Percentiles rank a stretch among this genome's conserved stretches.
phyloP scores from a whole-genome alignment of 192 early-diverging fungal species.

The Diversispora eburnea region DNA sequence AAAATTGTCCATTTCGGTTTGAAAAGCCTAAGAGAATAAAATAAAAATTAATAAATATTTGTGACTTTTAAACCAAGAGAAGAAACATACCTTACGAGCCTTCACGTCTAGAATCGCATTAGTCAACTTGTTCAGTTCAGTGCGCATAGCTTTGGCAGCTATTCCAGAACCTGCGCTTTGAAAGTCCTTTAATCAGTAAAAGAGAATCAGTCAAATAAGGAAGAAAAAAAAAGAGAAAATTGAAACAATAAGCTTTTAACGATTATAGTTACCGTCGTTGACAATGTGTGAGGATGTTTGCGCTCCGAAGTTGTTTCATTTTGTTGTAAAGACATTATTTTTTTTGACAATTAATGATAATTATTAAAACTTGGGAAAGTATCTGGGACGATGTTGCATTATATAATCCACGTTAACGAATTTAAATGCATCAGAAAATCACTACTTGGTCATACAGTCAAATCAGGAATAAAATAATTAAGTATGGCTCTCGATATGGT shows the following conservation, averaged over 20 bases:
- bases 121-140: slow-evolving; percentile 66
- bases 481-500: too few species aligned
- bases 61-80: too few species aligned
- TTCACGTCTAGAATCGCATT: slow-evolving; percentile 53
- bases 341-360: too few species aligned
- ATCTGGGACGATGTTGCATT: too few species aligned
- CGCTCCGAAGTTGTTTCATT: neutral
- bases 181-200: slow-evolving; percentile 44
- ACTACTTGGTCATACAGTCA: too few species aligned
- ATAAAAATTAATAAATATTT: neutral
- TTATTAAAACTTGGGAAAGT: too few species aligned
- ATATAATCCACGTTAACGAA: too few species aligned
- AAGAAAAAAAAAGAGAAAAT: neutral
- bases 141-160: slow-evolving; percentile 71
- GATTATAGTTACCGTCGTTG: neutral
- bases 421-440: too few species aligned
- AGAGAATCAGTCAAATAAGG: neutral
- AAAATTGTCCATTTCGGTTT: slow-evolving; percentile 84
- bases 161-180: slow-evolving; percentile 55
- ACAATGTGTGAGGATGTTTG: slow-evolving; percentile 8
- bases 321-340: neutral
- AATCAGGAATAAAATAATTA: too few species aligned
- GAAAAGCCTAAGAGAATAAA: slow-evolving; percentile 47
- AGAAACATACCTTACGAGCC: slow-evolving; percentile 48
- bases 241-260: neutral